A percentile compares a stretch with the other conserved stretches of the same genome.
phyloP scores from a whole-genome alignment of 192 early-diverging fungal genomes.

The Rhizoclosmatium globosum region DNA sequence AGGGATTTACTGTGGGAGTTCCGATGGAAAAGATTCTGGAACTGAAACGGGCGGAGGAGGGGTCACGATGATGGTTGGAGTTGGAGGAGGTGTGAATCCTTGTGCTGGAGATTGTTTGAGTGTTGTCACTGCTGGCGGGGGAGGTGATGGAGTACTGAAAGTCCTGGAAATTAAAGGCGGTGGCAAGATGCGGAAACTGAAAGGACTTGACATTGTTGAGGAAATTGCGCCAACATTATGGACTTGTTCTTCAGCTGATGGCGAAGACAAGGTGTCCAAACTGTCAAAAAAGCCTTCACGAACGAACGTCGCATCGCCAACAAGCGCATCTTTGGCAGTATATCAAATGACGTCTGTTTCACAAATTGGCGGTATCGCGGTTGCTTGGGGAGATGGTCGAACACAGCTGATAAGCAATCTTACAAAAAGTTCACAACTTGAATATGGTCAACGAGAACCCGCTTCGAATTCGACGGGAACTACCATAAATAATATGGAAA shows the following conservation, averaged over 20 bases:
- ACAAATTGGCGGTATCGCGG: constrained; percentile 14
- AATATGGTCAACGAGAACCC: not conserved
- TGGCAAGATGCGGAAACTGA: constrained; percentile 1
- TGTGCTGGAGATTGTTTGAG: too few relatives aligned
- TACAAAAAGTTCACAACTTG: not conserved
- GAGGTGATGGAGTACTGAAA: constrained; percentile 8
- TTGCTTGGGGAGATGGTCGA: constrained; percentile 21
- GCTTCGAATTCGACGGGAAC: not conserved
- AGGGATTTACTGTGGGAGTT: not conserved
- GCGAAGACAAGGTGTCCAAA: not conserved
- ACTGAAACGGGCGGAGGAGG: not conserved
- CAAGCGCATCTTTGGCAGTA: not conserved
- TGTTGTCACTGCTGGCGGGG: constrained; percentile 3
- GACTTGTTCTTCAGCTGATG: not conserved
- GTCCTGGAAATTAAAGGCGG: constrained; percentile 23
- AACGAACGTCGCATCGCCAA: not conserved
- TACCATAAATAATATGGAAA: not conserved
- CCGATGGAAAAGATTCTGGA: not conserved
- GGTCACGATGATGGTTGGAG: constrained; percentile 27
- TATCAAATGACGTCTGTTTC: constrained; percentile 12
- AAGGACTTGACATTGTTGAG: not conserved
- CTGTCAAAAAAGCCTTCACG: not conserved
- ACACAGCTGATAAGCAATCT: constrained; percentile 6
- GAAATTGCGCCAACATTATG: not conserved
- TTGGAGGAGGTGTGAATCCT: not conserved